These are phyloP conservation scores for Lachnellula suecica DNA, from an alignment of 2,329 filamentous ascomycete genomes.

Conservation along the genomic window DNA sequence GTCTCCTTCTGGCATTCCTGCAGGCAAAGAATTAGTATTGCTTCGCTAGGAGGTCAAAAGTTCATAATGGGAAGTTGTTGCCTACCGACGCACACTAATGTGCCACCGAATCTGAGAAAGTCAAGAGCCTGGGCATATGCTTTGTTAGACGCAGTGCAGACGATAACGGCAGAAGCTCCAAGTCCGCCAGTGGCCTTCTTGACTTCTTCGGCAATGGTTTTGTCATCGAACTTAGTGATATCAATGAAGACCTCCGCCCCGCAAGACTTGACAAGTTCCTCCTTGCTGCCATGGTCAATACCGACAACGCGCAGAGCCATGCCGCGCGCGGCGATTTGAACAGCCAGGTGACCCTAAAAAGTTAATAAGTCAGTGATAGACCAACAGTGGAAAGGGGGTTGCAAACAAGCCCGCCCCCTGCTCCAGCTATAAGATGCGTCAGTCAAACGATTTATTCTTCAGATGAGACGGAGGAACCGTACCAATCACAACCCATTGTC, in stretches of 20 bases:
- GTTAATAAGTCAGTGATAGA: constrained; percentile 15
- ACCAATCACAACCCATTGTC: constrained; percentile 34
- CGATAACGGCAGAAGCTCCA: constrained; percentile 58
- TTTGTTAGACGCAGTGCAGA: constrained; percentile 50
- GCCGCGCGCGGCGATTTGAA: constrained; percentile 58
- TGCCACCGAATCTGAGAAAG: constrained; percentile 48
- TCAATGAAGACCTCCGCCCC: constrained; percentile 68
- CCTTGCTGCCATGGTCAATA: constrained; percentile 63
- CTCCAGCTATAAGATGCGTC: constrained; percentile 41
- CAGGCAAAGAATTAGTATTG: background rate
- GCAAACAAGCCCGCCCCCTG: constrained; percentile 56
- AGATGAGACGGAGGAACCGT: constrained; percentile 15
- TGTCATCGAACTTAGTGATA: constrained; percentile 50
- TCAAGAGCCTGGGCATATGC: constrained; percentile 48
- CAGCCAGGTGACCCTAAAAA: constrained; percentile 56
- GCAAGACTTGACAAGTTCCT: constrained; percentile 53
- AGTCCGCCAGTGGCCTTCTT: constrained; percentile 54
- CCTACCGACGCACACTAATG: constrained; percentile 49
- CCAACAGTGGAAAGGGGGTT: background rate
- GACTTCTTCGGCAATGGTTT: constrained; percentile 53
- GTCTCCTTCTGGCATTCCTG: constrained; percentile 43
- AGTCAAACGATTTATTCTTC: constrained; percentile 13
- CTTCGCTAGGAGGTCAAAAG: background rate
- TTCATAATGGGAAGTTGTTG: background rate
- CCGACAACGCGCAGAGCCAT: constrained; percentile 66